These are phyloP conservation scores for Globisporangium takayamanum DNA, from an alignment of 352 stramenopile species.

Conservation along the genomic window DNA sequence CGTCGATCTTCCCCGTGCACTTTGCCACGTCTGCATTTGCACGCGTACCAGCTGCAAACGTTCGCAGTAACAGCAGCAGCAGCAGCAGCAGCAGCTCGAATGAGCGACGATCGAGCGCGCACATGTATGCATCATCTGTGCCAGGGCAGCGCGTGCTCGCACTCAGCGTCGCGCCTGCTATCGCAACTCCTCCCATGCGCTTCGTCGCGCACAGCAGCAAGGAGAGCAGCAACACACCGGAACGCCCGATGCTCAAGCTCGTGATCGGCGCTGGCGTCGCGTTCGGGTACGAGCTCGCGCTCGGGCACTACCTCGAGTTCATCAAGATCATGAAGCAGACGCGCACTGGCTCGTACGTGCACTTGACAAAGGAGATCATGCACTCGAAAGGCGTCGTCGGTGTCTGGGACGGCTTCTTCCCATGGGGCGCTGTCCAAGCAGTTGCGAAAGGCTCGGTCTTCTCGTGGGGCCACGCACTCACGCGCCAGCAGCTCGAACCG, in stretches of 20 bases:
- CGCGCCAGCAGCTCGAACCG: slow-evolving; percentile 44
- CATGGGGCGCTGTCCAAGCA: slow-evolving; percentile 88
- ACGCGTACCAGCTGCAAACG: background rate
- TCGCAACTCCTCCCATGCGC: slow-evolving; percentile 10
- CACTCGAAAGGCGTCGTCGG: slow-evolving; percentile 82
- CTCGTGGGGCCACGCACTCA: slow-evolving; percentile 81
- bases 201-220: slow-evolving; percentile 8
- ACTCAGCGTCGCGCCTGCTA: slow-evolving; percentile 15
- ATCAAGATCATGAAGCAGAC: slow-evolving; percentile 94
- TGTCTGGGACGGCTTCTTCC: slow-evolving; percentile 92
- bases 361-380: slow-evolving; percentile 82
- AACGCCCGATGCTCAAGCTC: slow-evolving; percentile 73
- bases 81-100: background rate
- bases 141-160: slow-evolving; percentile 8
- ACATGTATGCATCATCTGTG: background rate
- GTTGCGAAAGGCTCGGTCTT: slow-evolving; percentile 90
- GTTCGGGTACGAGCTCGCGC: slow-evolving; percentile 82
- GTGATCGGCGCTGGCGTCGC: slow-evolving; percentile 83
- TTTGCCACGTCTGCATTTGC: background rate
- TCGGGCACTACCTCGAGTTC: slow-evolving; percentile 92
- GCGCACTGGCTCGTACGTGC: slow-evolving; percentile 69
- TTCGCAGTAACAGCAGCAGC: background rate
- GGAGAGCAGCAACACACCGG: slow-evolving; percentile 14
- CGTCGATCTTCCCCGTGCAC: slow-evolving; percentile 9
- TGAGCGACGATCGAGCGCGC: background rate